Evolutionary conservation across 2,329 filamentous ascomycete species (phyloP).

Genomic region (Epichloe scottii): DNA sequence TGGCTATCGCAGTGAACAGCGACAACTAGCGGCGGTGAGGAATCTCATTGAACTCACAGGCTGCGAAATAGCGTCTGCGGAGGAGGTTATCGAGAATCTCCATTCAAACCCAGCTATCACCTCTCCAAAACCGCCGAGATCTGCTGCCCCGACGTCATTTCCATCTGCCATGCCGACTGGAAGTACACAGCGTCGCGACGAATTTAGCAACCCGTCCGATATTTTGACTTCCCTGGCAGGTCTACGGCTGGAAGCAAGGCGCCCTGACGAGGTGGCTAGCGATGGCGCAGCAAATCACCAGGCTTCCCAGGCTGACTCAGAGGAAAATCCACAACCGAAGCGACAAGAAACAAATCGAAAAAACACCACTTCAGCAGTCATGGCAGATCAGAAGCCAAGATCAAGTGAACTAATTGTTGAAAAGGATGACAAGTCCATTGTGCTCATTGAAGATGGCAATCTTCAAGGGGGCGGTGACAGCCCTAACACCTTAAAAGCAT

Average conservation of each 20-base stretch:
- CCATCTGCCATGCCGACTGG: not conserved
- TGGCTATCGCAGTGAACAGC: conserved; percentile 57
- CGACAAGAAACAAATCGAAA: conserved; percentile 7
- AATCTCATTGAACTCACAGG: conserved; percentile 65
- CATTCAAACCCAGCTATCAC: conserved; percentile 8
- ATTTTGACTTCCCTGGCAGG: conserved; percentile 20
- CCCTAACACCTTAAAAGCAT: not conserved
- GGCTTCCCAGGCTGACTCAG: conserved; percentile 7
- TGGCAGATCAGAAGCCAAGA: not conserved
- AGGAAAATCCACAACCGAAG: conserved; percentile 7
- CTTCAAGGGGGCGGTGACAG: not conserved
- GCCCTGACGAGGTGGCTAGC: conserved; percentile 10
- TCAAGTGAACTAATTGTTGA: not conserved
- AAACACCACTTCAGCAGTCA: not conserved
- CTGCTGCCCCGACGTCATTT: not conserved
- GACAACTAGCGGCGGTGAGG: conserved; percentile 59
- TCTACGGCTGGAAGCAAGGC: conserved; percentile 17
- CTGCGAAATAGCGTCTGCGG: conserved; percentile 49
- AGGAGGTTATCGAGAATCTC: conserved; percentile 37
- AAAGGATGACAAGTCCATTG: not conserved
- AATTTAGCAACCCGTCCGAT: conserved; percentile 11
- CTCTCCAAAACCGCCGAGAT: conserved; percentile 3
- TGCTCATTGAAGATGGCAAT: not conserved
- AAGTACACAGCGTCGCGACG: not conserved
- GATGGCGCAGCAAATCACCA: not conserved